These are phyloP conservation scores for Lagenaria siceraria DNA, from an alignment of 306 rosid genomes.

Conservation along the genomic window DNA sequence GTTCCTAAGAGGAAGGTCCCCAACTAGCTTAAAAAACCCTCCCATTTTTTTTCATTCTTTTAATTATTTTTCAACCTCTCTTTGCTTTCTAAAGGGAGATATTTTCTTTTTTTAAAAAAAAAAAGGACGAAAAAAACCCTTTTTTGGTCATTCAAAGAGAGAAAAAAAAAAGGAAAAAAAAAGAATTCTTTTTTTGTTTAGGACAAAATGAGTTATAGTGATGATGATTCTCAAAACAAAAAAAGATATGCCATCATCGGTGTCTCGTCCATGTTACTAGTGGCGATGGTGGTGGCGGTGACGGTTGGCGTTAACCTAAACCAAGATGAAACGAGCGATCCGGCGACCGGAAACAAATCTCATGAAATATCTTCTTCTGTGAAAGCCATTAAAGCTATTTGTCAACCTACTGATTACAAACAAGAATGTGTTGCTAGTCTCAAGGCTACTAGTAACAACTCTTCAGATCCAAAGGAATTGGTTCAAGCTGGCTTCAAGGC, in stretches of 20 bases:
- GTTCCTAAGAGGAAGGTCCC: conserved; percentile 11
- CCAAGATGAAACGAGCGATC: not conserved
- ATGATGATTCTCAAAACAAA: conserved; percentile 10
- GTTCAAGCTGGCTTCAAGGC: conserved; percentile 33
- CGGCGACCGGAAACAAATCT: not conserved
- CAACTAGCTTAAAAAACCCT: not conserved
- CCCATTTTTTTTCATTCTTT: not conserved
- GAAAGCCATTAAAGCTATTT: conserved; percentile 44
- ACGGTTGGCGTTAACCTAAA: conserved; percentile 23
- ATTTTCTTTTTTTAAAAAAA: not conserved
- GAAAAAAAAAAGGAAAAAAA: not conserved
- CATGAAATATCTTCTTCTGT: conserved; percentile 14
- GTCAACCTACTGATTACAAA: conserved; percentile 45
- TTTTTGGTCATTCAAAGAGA: not conserved
- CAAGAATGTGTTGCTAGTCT: conserved; percentile 42
- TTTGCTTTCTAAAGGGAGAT: not conserved
- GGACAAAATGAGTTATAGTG: conserved; percentile 16
- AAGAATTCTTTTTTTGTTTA: not conserved
- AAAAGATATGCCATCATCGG: conserved; percentile 18
- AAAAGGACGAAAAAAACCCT: not conserved
- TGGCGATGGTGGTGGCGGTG: conserved; percentile 58
- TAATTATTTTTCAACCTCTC: not conserved
- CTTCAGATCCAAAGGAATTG: conserved; percentile 38
- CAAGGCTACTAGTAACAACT: conserved; percentile 12
- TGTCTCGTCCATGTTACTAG: conserved; percentile 35